These are phyloP conservation scores for Penstemon newberryi DNA, from an alignment of 257 asterid genomes.

Conservation along the genomic window DNA sequence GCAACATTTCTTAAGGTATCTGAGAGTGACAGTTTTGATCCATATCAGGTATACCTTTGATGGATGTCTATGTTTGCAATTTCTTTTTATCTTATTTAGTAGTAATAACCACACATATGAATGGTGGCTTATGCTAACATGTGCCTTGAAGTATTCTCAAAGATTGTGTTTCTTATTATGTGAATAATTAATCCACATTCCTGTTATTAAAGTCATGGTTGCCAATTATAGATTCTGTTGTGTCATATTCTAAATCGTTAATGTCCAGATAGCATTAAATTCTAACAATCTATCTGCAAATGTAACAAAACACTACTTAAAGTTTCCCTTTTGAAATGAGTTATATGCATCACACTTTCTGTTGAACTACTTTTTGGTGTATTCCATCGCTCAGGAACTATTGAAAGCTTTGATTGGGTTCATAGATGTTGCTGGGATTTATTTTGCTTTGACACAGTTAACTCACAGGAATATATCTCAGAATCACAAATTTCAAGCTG, in stretches of 20 bases:
- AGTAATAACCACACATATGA: neutral
- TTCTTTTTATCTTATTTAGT: neutral
- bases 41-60: conserved; percentile 69
- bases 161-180: neutral
- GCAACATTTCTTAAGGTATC: conserved; percentile 97
- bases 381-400: conserved; percentile 58
- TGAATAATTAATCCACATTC: neutral
- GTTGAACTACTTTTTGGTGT: conserved; percentile 2
- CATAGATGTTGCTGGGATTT: conserved; percentile 95
- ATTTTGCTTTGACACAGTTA: conserved; percentile 91
- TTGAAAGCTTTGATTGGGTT: conserved; percentile 94
- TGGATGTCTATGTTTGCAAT: neutral
- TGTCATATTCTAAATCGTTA: conserved; percentile 2
- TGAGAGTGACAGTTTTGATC: conserved; percentile 87
- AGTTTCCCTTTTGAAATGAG: neutral
- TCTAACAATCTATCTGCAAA: neutral
- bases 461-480: conserved; percentile 98
- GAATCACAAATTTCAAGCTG: conserved; percentile 98
- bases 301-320: neutral
- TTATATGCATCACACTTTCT: conserved; percentile 1
- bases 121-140: neutral
- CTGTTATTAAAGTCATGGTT: neutral
- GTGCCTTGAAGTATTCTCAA: conserved; percentile 19
- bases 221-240: neutral
- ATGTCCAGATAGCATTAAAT: neutral